Conservation (phyloP, 208 protist species). For the Trypanosoma boissoni region DNA sequence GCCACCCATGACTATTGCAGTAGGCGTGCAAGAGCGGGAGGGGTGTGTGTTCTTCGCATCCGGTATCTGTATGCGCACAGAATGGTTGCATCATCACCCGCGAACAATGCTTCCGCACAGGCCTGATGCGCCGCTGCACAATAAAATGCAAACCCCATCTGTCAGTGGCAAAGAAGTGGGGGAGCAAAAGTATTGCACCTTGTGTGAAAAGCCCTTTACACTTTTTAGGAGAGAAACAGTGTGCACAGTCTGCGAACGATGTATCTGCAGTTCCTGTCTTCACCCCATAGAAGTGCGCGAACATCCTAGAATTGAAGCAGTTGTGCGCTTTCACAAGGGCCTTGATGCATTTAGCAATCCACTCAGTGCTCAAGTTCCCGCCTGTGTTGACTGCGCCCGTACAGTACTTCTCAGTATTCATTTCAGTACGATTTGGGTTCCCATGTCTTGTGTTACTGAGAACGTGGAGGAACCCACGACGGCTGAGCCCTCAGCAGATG, state of each 20-base stretch:
- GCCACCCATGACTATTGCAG: conserved; percentile 16
- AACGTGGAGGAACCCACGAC: not conserved
- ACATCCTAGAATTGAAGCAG: conserved; percentile 30
- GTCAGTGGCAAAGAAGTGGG: not conserved
- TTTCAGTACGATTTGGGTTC: conserved; percentile 67
- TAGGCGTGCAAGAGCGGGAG: conserved; percentile 36
- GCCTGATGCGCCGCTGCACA: conserved; percentile 47
- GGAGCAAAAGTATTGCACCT: conserved; percentile 30
- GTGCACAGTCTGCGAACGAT: conserved; percentile 66
- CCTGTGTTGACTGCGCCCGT: conserved; percentile 70
- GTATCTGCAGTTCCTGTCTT: conserved; percentile 60
- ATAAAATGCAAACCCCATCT: conserved; percentile 26
- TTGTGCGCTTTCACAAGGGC: conserved; percentile 7
- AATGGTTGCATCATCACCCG: conserved; percentile 62
- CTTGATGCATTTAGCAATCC: conserved; percentile 18
- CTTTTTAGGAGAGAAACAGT: conserved; percentile 64
- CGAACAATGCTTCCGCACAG: conserved; percentile 56
- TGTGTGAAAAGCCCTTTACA: conserved; percentile 67
- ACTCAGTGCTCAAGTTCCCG: conserved; percentile 36
- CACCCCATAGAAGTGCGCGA: conserved; percentile 40
- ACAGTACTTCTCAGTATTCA: conserved; percentile 40
- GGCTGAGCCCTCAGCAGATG: not conserved
- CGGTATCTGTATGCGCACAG: conserved; percentile 45
- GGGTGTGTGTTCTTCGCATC: conserved; percentile 60
- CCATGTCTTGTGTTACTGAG: conserved; percentile 36